Conservation (phyloP, 352 stramenopile species). For the Globisporangium apiculatum region DNA sequence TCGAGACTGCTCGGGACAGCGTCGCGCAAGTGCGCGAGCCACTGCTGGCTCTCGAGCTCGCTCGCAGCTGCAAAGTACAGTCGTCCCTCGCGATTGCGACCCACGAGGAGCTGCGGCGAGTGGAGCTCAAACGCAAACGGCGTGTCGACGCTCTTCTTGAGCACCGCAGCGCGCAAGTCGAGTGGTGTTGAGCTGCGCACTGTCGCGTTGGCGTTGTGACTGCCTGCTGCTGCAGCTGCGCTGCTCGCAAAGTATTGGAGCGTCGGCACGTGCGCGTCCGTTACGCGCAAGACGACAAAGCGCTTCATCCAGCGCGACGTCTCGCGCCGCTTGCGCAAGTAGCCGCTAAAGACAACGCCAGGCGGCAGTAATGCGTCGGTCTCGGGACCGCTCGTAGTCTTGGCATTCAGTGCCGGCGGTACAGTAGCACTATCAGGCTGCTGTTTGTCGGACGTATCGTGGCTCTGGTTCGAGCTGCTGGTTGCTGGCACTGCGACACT, state of each 20-base stretch:
- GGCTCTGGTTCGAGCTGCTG: slow-evolving; percentile 9
- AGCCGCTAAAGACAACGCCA: slow-evolving; percentile 37
- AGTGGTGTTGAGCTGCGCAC: slow-evolving; percentile 8
- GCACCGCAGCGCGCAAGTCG: slow-evolving; percentile 51
- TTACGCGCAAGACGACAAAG: slow-evolving; percentile 56
- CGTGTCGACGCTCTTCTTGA: slow-evolving; percentile 79
- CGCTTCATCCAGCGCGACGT: slow-evolving; percentile 75
- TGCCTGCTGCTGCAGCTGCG: slow-evolving; percentile 30
- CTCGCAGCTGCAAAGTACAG: slow-evolving; percentile 82
- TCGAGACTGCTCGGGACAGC: slow-evolving; percentile 67
- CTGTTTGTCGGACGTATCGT: not conserved
- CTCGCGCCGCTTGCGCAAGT: slow-evolving; percentile 69
- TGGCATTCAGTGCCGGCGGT: not conserved
- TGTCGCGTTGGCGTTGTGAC: slow-evolving; percentile 32
- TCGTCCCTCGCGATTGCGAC: slow-evolving; percentile 82
- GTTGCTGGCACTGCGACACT: no score
- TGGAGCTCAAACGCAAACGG: slow-evolving; percentile 86
- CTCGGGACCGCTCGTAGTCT: not conserved
- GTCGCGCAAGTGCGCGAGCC: slow-evolving; percentile 80
- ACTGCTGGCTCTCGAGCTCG: slow-evolving; percentile 86
- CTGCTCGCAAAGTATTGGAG: slow-evolving; percentile 68
- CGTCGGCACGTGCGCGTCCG: slow-evolving; percentile 26
- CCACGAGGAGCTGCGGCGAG: slow-evolving; percentile 75
- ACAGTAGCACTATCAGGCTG: not conserved
- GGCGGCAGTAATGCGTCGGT: not conserved